A percentile compares a stretch with the other conserved stretches of the same genome.
These are phyloP conservation scores for Metschnikowia borealis DNA, from an alignment of 805 yeast species.

Conservation along the genomic window DNA sequence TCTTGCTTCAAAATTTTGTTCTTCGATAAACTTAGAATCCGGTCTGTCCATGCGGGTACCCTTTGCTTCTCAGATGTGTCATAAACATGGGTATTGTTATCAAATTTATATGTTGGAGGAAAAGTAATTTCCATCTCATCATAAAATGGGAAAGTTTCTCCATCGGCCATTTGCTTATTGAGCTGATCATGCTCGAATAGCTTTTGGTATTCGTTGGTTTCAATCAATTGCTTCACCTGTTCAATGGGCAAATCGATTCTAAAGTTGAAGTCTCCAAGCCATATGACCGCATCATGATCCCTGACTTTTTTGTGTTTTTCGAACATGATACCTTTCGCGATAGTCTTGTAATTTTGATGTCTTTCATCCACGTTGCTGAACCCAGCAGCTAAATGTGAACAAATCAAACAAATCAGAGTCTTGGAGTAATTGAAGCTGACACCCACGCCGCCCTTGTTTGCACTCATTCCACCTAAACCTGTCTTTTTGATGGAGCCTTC, in stretches of 20 bases:
- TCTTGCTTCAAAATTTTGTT: slow-evolving; percentile 57
- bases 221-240: slow-evolving; percentile 53
- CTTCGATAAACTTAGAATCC: slow-evolving; percentile 61
- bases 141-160: slow-evolving; percentile 77
- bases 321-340: slow-evolving; percentile 65
- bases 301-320: slow-evolving; percentile 50
- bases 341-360: slow-evolving; percentile 79
- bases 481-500: slow-evolving; percentile 81
- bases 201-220: slow-evolving; percentile 42
- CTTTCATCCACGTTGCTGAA: slow-evolving; percentile 75
- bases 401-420: slow-evolving; percentile 72
- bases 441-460: slow-evolving; percentile 76
- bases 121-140: slow-evolving; percentile 77
- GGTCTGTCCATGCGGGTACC: slow-evolving; percentile 97
- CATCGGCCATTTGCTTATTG: slow-evolving; percentile 63
- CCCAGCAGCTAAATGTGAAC: slow-evolving; percentile 94
- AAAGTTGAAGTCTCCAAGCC: slow-evolving; percentile 94
- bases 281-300: slow-evolving; percentile 79
- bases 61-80: slow-evolving; percentile 91
- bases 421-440: slow-evolving; percentile 62
- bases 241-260: slow-evolving; percentile 72
- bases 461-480: slow-evolving; percentile 89
- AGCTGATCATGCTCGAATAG: slow-evolving; percentile 77
- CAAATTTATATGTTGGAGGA: slow-evolving; percentile 92
- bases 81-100: slow-evolving; percentile 74